These are phyloP conservation scores for Pseudogymnoascus sp. DNA, from an alignment of 2,329 filamentous ascomycete genomes.

Conservation along the genomic window DNA sequence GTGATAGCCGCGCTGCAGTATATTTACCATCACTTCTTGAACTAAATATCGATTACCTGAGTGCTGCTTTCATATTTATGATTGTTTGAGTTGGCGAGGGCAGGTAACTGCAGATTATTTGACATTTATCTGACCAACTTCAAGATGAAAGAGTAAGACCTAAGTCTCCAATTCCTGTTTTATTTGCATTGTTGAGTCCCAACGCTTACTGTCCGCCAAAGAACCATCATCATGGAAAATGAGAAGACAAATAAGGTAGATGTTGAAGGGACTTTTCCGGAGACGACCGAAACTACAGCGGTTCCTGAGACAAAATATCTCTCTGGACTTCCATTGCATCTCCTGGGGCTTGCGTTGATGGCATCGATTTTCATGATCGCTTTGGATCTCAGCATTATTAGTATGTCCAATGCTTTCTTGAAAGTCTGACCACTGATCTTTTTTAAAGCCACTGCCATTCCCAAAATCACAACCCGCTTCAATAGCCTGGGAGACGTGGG, in stretches of 20 bases:
- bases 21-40: not conserved
- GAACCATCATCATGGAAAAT: not conserved
- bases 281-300: not conserved
- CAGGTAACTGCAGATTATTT: not conserved
- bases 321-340: not conserved
- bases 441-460: constrained; percentile 13
- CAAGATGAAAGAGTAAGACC: not conserved
- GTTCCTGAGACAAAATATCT: constrained; percentile 16
- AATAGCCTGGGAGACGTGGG: constrained; percentile 18
- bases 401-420: not conserved
- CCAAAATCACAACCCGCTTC: constrained; percentile 19
- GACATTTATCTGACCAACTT: not conserved
- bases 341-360: not conserved
- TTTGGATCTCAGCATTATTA: constrained; percentile 29
- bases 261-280: not conserved
- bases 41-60: not conserved
- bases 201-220: not conserved
- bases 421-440: not conserved
- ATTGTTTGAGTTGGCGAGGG: not conserved
- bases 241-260: not conserved
- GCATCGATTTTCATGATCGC: constrained; percentile 34
- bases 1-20: not conserved
- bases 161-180: not conserved
- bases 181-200: not conserved
- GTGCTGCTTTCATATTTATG: not conserved